Percentiles rank a stretch among this genome's conserved stretches.
Evolutionary conservation across 805 yeast species (phyloP).

Genomic region (Komagataella pastoris): DNA sequence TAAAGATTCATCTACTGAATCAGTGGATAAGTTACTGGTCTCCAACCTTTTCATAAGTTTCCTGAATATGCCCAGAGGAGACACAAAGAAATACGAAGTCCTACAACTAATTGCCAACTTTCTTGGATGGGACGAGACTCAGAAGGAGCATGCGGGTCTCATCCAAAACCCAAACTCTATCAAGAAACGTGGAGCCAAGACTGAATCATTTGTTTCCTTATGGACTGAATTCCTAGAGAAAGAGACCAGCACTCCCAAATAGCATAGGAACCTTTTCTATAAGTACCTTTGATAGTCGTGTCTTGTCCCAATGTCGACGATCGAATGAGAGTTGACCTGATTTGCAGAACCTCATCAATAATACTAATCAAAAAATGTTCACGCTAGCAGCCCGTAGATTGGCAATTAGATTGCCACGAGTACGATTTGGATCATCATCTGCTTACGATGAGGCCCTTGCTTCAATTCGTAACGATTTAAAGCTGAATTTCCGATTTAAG

Average conservation of each 20-base stretch:
- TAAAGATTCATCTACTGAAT: constrained; percentile 58
- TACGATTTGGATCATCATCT: constrained; percentile 11
- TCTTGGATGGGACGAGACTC: constrained; percentile 79
- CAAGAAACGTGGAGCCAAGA: constrained; percentile 15
- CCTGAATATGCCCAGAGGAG: constrained; percentile 81
- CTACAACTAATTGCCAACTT: constrained; percentile 71
- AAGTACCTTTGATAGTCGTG: not conserved
- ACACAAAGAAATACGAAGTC: constrained; percentile 89
- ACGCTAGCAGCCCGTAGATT: not conserved
- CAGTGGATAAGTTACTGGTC: constrained; percentile 79
- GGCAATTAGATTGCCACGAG: not conserved
- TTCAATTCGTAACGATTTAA: constrained; percentile 18
- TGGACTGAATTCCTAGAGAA: constrained; percentile 77
- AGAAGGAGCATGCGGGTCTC: constrained; percentile 66
- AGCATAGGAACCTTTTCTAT: not conserved
- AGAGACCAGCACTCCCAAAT: constrained; percentile 30
- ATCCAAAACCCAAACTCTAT: constrained; percentile 9
- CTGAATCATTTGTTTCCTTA: constrained; percentile 43
- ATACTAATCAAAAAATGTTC: not conserved
- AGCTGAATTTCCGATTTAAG: constrained; percentile 17
- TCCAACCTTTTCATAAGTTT: constrained; percentile 80
- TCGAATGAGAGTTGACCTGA: constrained; percentile 1
- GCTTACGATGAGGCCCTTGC: constrained; percentile 14
- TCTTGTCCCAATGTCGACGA: constrained; percentile 2
- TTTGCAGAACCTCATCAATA: not conserved